Percentiles rank a stretch among this genome's conserved stretches.
Evolutionary conservation across 2,329 filamentous ascomycete species (phyloP).

Genomic region (Colletotrichum tofieldiae): DNA sequence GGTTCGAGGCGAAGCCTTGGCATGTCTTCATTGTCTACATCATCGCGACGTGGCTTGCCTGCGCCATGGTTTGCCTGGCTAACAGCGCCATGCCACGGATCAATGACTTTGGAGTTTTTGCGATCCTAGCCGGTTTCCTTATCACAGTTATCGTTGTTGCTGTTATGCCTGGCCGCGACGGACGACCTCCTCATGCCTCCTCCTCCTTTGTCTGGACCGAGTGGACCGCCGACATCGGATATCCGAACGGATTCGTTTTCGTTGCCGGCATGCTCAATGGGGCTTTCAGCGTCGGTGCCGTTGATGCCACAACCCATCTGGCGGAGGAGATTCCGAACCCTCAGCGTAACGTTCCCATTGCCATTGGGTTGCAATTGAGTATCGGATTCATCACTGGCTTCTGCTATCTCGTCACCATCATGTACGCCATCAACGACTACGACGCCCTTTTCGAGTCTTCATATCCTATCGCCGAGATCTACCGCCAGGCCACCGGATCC

Average conservation of each 20-base stretch:
- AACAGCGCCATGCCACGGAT: conserved; percentile 68
- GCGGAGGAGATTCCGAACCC: conserved; percentile 75
- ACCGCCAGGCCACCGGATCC: conserved; percentile 70
- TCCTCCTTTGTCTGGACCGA: conserved; percentile 58
- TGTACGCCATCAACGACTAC: conserved; percentile 73
- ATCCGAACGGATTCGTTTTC: conserved; percentile 60
- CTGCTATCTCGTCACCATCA: conserved; percentile 65
- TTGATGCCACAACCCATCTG: conserved; percentile 76
- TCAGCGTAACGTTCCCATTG: conserved; percentile 67
- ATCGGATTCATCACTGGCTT: conserved; percentile 69
- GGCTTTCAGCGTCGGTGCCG: conserved; percentile 77
- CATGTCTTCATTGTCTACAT: conserved; percentile 62
- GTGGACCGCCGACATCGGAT: conserved; percentile 58
- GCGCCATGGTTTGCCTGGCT: conserved; percentile 64
- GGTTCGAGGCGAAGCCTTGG: conserved; percentile 56
- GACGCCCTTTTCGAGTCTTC: conserved; percentile 65
- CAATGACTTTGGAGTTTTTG: conserved; percentile 68
- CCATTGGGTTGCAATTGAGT: conserved; percentile 65
- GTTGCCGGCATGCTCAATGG: conserved; percentile 70
- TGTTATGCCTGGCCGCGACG: conserved; percentile 62
- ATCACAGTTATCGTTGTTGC: conserved; percentile 70
- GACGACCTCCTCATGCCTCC: conserved; percentile 50
- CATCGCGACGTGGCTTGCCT: conserved; percentile 57
- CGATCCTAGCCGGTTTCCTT: conserved; percentile 68
- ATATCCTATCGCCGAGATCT: conserved; percentile 78